Conservation (phyloP, 345 rosid species). For the Trapa incisa region DNA sequence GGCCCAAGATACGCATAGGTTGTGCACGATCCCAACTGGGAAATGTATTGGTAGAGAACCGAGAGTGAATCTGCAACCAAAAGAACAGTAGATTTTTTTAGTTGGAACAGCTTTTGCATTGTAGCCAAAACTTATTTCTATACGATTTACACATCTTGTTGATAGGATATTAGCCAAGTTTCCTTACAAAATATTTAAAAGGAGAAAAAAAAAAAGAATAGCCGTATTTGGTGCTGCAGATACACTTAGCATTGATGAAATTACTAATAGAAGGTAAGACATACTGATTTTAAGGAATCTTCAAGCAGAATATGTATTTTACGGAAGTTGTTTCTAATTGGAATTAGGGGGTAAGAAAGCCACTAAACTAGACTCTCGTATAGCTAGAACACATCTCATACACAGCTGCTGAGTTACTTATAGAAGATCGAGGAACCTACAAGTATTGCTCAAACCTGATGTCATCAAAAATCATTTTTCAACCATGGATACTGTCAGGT, state of each 20-base stretch:
- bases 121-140: no score
- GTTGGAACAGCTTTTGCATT: no score
- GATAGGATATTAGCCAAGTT: no score
- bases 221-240: conserved; percentile 11
- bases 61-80: conserved; percentile 66
- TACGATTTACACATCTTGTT: no score
- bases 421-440: conserved; percentile 91
- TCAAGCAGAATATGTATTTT: neutral
- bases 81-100: neutral
- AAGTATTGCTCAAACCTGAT: conserved; percentile 99
- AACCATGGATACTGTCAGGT: conserved; percentile 86
- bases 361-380: neutral
- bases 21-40: conserved; percentile 99
- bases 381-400: conserved; percentile 13
- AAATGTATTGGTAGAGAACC: conserved; percentile 96
- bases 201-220: neutral
- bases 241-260: neutral
- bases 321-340: neutral
- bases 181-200: no score
- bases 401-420: conserved; percentile 35
- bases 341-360: neutral
- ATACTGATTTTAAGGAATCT: neutral
- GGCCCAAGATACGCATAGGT: conserved; percentile 98
- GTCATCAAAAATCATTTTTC: conserved; percentile 99
- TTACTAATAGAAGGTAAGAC: neutral